Percentiles rank a stretch among this genome's conserved stretches.
These are phyloP conservation scores for Tylopilus sp. DNA, from an alignment of 768 basidiomycete species.

Conservation along the genomic window DNA sequence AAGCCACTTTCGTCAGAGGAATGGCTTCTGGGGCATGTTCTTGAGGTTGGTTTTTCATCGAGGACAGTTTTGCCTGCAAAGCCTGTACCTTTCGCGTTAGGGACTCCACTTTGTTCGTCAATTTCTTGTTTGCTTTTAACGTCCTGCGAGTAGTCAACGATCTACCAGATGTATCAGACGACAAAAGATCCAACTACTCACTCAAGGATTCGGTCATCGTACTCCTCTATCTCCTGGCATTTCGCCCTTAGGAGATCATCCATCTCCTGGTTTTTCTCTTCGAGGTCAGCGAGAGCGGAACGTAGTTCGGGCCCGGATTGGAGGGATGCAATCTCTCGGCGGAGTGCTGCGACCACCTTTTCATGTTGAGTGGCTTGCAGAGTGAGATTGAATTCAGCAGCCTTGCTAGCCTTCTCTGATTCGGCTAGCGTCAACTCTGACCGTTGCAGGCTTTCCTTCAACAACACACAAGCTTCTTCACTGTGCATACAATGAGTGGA, in stretches of 20 bases:
- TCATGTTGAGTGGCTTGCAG: slow-evolving; percentile 66
- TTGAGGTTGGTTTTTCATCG: slow-evolving; percentile 43
- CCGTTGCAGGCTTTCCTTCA: slow-evolving; percentile 40
- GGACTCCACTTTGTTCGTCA: slow-evolving; percentile 63
- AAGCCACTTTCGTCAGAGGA: slow-evolving; percentile 6
- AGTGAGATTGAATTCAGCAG: slow-evolving; percentile 63
- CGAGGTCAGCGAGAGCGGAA: slow-evolving; percentile 53
- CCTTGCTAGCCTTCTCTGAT: slow-evolving; percentile 55
- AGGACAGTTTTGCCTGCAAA: slow-evolving; percentile 63
- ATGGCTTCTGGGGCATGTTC: slow-evolving; percentile 7
- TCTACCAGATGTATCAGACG: slow-evolving; percentile 2
- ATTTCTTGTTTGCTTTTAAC: slow-evolving; percentile 78
- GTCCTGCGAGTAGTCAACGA: slow-evolving; percentile 43
- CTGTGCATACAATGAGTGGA: slow-evolving; percentile 34
- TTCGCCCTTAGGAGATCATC: slow-evolving; percentile 67
- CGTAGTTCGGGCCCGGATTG: slow-evolving; percentile 54
- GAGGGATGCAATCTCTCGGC: slow-evolving; percentile 52
- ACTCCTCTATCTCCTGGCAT: slow-evolving; percentile 77
- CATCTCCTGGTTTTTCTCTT: slow-evolving; percentile 72
- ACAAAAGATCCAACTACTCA: slow-evolving; percentile 31
- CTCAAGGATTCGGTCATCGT: slow-evolving; percentile 80
- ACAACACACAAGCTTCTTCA: slow-evolving; percentile 40
- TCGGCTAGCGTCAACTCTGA: slow-evolving; percentile 44
- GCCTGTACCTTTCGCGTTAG: slow-evolving; percentile 71
- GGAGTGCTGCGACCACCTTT: slow-evolving; percentile 56